These are phyloP conservation scores for Sporothrix luriei DNA, from an alignment of 2,329 filamentous ascomycete species.

Conservation along the genomic window DNA sequence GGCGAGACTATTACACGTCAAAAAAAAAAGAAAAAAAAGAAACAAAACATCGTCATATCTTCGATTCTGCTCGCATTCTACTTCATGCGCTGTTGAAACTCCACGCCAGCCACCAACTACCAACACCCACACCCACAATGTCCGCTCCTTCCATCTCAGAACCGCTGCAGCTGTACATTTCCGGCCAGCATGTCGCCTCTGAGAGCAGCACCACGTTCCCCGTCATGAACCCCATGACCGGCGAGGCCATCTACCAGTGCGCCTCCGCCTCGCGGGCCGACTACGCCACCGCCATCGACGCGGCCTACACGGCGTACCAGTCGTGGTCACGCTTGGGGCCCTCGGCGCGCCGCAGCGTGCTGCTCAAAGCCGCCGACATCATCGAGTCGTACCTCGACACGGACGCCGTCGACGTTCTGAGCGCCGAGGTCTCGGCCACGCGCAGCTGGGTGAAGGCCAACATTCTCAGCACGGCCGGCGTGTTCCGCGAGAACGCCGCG, in stretches of 20 bases:
- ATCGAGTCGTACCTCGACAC: constrained; percentile 55
- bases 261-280: constrained; percentile 58
- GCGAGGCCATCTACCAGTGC: constrained; percentile 54
- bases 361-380: constrained; percentile 64
- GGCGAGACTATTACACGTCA: no score
- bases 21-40: background rate
- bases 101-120: background rate
- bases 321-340: constrained; percentile 63
- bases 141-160: constrained; percentile 30
- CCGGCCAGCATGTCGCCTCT: constrained; percentile 37
- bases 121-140: background rate
- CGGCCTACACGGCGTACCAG: constrained; percentile 61
- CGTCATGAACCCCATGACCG: constrained; percentile 45
- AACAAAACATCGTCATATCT: background rate
- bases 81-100: no score
- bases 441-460: constrained; percentile 45
- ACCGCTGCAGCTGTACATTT: constrained; percentile 38
- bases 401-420: constrained; percentile 38
- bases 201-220: constrained; percentile 39
- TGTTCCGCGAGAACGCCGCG: constrained; percentile 49
- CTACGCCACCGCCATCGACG: constrained; percentile 52
- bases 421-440: constrained; percentile 42
- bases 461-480: constrained; percentile 42
- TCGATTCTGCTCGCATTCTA: no score
- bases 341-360: constrained; percentile 60